Base-by-base conservation (phyloP, 164 flowering plant genomes). In the Kingdonia uniflora region DNA sequence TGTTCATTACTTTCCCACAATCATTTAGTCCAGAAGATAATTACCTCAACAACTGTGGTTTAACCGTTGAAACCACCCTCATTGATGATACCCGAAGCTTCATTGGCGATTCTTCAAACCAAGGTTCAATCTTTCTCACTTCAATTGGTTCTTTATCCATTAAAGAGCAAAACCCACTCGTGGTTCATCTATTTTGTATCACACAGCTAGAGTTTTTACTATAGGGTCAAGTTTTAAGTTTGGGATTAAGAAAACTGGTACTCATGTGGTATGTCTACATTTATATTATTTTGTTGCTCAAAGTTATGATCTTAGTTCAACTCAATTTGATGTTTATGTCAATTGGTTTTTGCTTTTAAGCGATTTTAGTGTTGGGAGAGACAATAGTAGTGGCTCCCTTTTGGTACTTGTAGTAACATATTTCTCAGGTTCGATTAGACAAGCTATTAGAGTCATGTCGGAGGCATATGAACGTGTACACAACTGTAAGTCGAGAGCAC, bases 21-120 rank as follows among this genome's bases (percentile, higher is more conserved):
- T 2, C 21, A 45, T 74, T 68, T 42, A 53, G 67, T 25, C 74
- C 74, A 8, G 19, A 21, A 48, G 79, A 75, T 37, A 69, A 71
- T 35, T 72, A 53, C 26, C 69, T 72, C 41, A 50, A 67, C 35
- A 55, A 54, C 67, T 72, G 79, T 53, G 76, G 76, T 8, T 67
- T 74, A 1, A 60, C 20, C 58, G 19, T 43, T 2, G 57, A 50
- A 16, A 46, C 56, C 6, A 49, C 39, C 3, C 25, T 5, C 8
- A 8, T 29, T 1, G 50, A 65, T 33, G 62, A 69, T 15, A 47
- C n/a, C 60, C 59, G 76, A 4, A 25, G 1, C 24, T 75, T 66
- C 46, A 47, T 37, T 41, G 46, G 51, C 1, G 68, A 64, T 37
- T 46, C 52, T 1, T 40, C 67, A 5, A 15, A 12, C 2, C 51